phyloP scores from a whole-genome alignment of 108 stramenopile genomes.

The Nannochloropsis gaditana region DNA sequence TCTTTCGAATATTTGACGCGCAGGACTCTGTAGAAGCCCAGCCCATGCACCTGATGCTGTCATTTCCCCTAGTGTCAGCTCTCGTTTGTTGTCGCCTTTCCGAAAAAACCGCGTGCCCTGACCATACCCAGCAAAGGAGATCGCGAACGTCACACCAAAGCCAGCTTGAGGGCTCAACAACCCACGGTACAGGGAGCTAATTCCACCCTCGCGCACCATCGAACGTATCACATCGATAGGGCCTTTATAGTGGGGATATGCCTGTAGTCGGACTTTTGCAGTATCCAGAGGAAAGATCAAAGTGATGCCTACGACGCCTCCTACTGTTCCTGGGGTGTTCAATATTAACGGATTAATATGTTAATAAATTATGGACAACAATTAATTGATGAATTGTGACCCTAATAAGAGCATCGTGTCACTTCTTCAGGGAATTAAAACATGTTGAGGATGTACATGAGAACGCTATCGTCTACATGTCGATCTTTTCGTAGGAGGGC shows the following conservation, averaged over 20 bases:
- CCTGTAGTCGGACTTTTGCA: conserved; percentile 38
- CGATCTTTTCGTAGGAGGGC: no score
- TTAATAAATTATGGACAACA: no score
- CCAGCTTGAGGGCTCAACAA: conserved; percentile 50
- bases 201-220: conserved; percentile 36
- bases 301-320: conserved; percentile 48
- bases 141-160: conserved; percentile 50
- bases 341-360: no score
- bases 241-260: conserved; percentile 32
- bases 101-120: conserved; percentile 33
- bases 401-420: no score
- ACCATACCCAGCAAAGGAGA: conserved; percentile 50
- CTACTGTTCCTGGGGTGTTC: conserved; percentile 32
- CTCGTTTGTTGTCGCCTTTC: not conserved
- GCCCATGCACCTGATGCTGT: conserved; percentile 47
- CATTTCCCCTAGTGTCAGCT: conserved; percentile 42
- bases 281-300: conserved; percentile 53
- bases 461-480: no score
- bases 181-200: conserved; percentile 49
- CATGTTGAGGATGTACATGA: no score
- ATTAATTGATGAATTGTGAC: no score
- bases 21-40: conserved; percentile 50
- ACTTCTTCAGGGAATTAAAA: no score
- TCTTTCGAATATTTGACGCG: conserved; percentile 54
- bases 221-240: conserved; percentile 22